Conservation (phyloP, 306 rosid genomes). For the Phaseolus lunatus region DNA sequence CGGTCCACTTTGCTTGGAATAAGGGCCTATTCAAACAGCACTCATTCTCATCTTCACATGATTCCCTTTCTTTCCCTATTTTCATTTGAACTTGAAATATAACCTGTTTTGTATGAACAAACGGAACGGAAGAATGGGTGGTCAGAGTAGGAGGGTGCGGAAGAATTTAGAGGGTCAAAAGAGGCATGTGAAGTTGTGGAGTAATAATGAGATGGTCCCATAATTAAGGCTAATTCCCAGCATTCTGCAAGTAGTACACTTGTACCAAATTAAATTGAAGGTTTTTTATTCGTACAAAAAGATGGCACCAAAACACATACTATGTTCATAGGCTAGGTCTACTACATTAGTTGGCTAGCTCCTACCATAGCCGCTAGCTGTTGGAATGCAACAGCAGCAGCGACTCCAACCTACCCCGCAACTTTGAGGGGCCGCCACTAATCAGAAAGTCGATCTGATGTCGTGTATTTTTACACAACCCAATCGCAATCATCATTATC, state of each 20-base stretch:
- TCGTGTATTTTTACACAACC: constrained; percentile 9
- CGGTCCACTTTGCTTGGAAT: not conserved
- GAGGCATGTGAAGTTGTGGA: not conserved
- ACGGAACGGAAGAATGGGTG: not conserved
- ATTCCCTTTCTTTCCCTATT: not conserved
- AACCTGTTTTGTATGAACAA: not conserved
- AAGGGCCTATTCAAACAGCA: not conserved
- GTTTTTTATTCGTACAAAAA: constrained; percentile 5
- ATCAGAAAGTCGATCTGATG: not conserved
- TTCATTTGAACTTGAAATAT: not conserved
- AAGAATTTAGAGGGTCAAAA: not conserved
- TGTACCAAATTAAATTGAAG: constrained; percentile 27
- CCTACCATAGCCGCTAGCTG: not conserved
- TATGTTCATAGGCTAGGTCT: not conserved
- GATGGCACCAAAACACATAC: constrained; percentile 7
- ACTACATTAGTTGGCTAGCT: not conserved
- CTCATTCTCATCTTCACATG: not conserved
- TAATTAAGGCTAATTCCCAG: constrained; percentile 30
- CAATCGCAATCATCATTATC: not conserved
- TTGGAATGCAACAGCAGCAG: not conserved
- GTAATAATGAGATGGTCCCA: constrained; percentile 31
- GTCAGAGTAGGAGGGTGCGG: not conserved
- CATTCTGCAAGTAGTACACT: constrained; percentile 34
- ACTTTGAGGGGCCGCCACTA: constrained; percentile 31
- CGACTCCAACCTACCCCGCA: not conserved